Conservation (phyloP, 345 rosid species). For the Eucalyptus camaldulensis region DNA sequence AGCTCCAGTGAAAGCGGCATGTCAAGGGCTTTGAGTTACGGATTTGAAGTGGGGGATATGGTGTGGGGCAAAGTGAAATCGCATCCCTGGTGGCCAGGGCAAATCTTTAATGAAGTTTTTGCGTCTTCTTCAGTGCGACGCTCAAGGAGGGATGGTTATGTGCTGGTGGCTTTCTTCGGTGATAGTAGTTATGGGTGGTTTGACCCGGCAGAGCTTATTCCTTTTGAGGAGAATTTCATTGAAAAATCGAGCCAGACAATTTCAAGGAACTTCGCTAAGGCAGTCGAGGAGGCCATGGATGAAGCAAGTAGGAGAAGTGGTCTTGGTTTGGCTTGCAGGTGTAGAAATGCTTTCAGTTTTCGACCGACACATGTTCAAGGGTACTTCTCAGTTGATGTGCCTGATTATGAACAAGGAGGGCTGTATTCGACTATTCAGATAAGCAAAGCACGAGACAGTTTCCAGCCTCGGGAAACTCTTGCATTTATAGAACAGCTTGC, state of each 20-base stretch:
- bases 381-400: slow-evolving; percentile 81
- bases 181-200: slow-evolving; percentile 99
- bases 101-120: slow-evolving; percentile 84
- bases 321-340: slow-evolving; percentile 80
- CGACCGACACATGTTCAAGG: slow-evolving; percentile 49
- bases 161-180: slow-evolving; percentile 91
- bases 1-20: slow-evolving; percentile 33
- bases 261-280: slow-evolving; percentile 63
- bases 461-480: slow-evolving; percentile 44
- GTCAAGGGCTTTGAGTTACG: slow-evolving; percentile 66
- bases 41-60: slow-evolving; percentile 91
- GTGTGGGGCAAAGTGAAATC: slow-evolving; percentile 99
- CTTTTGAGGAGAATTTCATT: slow-evolving; percentile 44
- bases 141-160: slow-evolving; percentile 71
- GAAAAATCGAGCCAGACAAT: slow-evolving; percentile 68
- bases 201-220: slow-evolving; percentile 95
- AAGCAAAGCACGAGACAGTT: slow-evolving; percentile 53
- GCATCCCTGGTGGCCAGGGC: slow-evolving; percentile 99
- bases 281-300: slow-evolving; percentile 93
- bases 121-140: slow-evolving; percentile 77
- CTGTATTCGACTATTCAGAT: slow-evolving; percentile 68
- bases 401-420: slow-evolving; percentile 67
- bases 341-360: slow-evolving; percentile 69
- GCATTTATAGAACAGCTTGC: slow-evolving; percentile 65
- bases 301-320: slow-evolving; percentile 75